phyloP scores from a whole-genome alignment of 805 yeast genomes.

The Candida ortonii region DNA sequence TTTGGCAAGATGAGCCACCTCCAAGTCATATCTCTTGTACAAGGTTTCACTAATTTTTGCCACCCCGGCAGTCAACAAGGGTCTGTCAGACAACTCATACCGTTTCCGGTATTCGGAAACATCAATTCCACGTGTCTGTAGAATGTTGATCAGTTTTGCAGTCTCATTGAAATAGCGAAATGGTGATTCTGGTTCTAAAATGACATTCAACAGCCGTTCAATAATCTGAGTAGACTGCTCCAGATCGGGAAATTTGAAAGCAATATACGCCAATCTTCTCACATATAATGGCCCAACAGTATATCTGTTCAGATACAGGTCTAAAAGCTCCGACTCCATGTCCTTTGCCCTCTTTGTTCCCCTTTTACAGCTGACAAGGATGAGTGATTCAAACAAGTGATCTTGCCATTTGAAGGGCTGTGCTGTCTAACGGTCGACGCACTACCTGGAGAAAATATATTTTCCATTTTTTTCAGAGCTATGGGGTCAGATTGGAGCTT shows the following conservation, averaged over 20 bases:
- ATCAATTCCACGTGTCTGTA: conserved; percentile 7
- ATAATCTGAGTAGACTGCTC: conserved; percentile 5
- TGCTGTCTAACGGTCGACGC: no score
- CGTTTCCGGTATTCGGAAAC: conserved; percentile 7
- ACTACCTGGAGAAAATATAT: no score
- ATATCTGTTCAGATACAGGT: conserved; percentile 12
- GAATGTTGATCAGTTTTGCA: conserved; percentile 9
- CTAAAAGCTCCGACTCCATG: conserved; percentile 11
- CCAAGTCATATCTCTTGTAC: conserved; percentile 9
- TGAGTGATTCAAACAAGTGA: no score
- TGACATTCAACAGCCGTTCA: conserved; percentile 14
- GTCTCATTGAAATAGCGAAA: conserved; percentile 19
- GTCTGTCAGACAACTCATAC: conserved; percentile 9
- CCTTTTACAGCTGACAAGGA: conserved; percentile 1
- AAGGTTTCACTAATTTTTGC: conserved; percentile 5
- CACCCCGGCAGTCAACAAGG: conserved; percentile 1
- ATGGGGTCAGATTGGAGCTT: no score
- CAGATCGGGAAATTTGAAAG: conserved; percentile 11
- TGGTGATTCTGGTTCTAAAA: conserved; percentile 12
- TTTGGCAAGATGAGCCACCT: conserved; percentile 7
- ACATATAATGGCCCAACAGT: conserved; percentile 20
- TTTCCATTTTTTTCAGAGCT: no score
- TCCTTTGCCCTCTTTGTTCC: background rate
- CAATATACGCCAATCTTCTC: conserved; percentile 20
- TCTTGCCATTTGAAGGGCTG: no score